Percentiles rank a stretch among this genome's conserved stretches.
These are phyloP conservation scores for Barbarea vulgaris DNA, from an alignment of 345 rosid genomes.

Conservation along the genomic window DNA sequence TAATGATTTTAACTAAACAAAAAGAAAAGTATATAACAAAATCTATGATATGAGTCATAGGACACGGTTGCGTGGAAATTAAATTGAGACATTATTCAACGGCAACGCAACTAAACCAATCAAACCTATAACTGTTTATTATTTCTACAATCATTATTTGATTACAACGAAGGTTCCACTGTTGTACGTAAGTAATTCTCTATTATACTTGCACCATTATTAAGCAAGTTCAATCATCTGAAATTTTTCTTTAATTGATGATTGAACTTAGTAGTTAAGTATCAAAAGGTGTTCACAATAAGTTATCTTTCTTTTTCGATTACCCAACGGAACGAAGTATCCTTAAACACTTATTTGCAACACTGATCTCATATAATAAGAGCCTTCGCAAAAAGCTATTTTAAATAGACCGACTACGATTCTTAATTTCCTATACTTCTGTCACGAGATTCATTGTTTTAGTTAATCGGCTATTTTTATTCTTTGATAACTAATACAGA, in stretches of 20 bases:
- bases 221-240: slow-evolving; percentile 14
- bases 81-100: slow-evolving; percentile 23
- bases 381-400: not conserved
- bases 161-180: slow-evolving; percentile 33
- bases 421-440: too few relatives aligned
- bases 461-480: too few relatives aligned
- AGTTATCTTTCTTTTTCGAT: not conserved
- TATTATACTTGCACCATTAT: slow-evolving; percentile 14
- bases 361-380: not conserved
- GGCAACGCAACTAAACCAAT: slow-evolving; percentile 32
- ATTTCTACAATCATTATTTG: slow-evolving; percentile 16
- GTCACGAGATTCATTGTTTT: too few relatives aligned
- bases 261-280: slow-evolving; percentile 20
- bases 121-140: slow-evolving; percentile 19
- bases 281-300: not conserved
- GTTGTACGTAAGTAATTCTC: slow-evolving; percentile 8
- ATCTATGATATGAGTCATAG: not conserved
- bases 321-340: not conserved
- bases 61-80: slow-evolving; percentile 29
- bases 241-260: not conserved
- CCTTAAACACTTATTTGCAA: not conserved
- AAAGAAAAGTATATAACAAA: not conserved
- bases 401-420: not conserved
- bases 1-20: not conserved
- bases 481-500: too few relatives aligned